Base-by-base conservation (phyloP, 2,329 filamentous ascomycete species). In the Tolypocladium tropicale region DNA sequence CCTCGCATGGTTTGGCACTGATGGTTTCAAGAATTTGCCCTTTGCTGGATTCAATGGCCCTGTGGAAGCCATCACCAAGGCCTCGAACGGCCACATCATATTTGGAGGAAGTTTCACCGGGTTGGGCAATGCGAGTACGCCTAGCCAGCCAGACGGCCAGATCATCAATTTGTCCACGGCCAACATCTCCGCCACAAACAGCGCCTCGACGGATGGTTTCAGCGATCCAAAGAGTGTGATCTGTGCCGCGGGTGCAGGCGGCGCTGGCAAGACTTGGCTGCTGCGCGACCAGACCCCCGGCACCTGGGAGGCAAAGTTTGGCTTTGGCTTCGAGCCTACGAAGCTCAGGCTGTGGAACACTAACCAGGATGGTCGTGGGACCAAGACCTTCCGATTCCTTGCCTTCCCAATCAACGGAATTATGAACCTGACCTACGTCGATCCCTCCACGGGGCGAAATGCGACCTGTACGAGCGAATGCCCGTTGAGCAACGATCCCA, bases 1-100 rank as follows among this genome's bases (percentile, higher is more conserved):
- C 6, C 86, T 96, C 63, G 82, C 88, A 14, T 97, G 90, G 90
- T 77, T 80, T 28, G 77, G 77, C 30, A 80, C 76, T 11, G 75
- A 83, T 33, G 84, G 82, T 52, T 96, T 89, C 86, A 81, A 81
- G 23, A 88, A 90, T 65, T 74, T 99, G 56, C 88, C 93, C 2
- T 99, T 99, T 74, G 84, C 85, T 43, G 95, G 95, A 25, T 95
- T 99, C 74, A 97, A 97, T 72, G 92, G 92, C 30, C 90, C 90
- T 2, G 91, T 99, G 53, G 83, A 83, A 59, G 88, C 92, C 39
- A 97, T 99, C 62, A 80, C 84, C 53, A 91, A 90, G 72, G 83
- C 86, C 23, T 78, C 85, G 1, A 88, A 90, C 63, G 89, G 89
- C 10, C 88, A 95, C 67, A 89, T 99, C 61, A 82, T 97, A 55